Evolutionary conservation across 305 asterid genomes (phyloP), one percentile per base, ranked within the genome.

Genomic region (Stenogyne calaminthoides): DNA sequence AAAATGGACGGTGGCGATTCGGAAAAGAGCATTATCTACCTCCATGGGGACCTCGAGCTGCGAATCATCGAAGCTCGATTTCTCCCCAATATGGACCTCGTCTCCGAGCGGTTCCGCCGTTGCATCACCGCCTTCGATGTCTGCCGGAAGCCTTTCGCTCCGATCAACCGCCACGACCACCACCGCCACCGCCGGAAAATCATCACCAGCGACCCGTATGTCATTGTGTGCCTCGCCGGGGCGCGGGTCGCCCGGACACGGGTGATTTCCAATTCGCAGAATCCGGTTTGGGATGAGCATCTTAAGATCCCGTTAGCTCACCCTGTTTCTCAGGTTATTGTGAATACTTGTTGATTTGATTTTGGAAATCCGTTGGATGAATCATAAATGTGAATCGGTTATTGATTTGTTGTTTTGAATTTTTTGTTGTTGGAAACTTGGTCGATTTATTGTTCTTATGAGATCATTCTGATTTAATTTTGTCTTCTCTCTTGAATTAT

Each of bases 181-280:
- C 88, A 54, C 42, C 86, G 72, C 70, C 83, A 47, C 49, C 82
- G 75, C 79, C 82, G 79, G 6, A 86, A 82, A 70, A 88, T 92
- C 72, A 92, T 95, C 57, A 92, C 98, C 44, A 90, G 99, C 73
- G 99, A 95, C 75, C 98, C 99, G 37, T 95, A 95, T 47, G 98
- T 92, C 37, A 89, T 86, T 64, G 96, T 90, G 6, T 82, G 92
- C 64, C 85, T 95, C 59, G 83, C 92, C 32, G 99, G 96, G 0
- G 97, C 98, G 7, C 80, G 88, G 22, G 99, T 95, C 14, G 96
- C 96, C 6, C 94, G 98, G 6, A 90, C 99, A 7, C 92, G 96
- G 15, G 90, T 95, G 71, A 88, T 95, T 5, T 60, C 97, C 65
- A 95, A 95, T 70, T 88, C 95, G 22, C 93, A 91, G 84, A 79